Base-by-base conservation (phyloP, 768 basidiomycete genomes). In the Macrolepiota fuliginosa region DNA sequence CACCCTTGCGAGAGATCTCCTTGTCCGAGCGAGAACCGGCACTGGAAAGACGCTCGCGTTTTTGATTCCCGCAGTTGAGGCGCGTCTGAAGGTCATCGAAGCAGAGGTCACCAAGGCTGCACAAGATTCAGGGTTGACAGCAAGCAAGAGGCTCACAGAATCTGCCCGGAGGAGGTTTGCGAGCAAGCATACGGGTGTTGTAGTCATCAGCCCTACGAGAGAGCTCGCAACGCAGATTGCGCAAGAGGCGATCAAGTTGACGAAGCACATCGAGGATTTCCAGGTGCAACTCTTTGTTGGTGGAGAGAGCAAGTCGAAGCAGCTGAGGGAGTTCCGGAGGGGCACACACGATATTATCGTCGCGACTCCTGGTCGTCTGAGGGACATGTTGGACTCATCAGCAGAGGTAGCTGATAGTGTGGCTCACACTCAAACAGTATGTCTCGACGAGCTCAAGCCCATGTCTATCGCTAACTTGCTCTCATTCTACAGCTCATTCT, bases 141-240 rank as follows among this genome's bases (percentile, higher is more conserved):
- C 63, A 1, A 80, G 78, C 59, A 64, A 60, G 19, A 57, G 63
- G 1, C 62, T 79, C 0, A 71, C 71, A 54, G 59, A 58, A 37
- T 68, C 67, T 25, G 79, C 79, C 12, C 70, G 66, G 59, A 64
- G 67, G 3, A 65, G 63, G 1, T 85, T 79, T 69, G 78, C 83
- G 0, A 74, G 75, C 9, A 67, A 75, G 5, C 75, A 81, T 42
- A 85, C 85, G 37, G 94, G 95, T 1, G 79, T 88, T 0, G 81
- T 98, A 22, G 81, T 98, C 66, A 87, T 98, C 71, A 92, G 87
- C 24, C 94, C 95, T 1, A 97, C 95, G 3, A 84, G 95, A 55
- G 95, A 98, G 70, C 76, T 94, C 47, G 95, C 95, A 4, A 88
- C 89, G 0, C 93, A 95, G 72, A 96, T 96, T 63, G 94, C 94